Evolutionary conservation across 345 rosid genomes (phyloP).

Genomic region (Eucalyptus pauciflora): DNA sequence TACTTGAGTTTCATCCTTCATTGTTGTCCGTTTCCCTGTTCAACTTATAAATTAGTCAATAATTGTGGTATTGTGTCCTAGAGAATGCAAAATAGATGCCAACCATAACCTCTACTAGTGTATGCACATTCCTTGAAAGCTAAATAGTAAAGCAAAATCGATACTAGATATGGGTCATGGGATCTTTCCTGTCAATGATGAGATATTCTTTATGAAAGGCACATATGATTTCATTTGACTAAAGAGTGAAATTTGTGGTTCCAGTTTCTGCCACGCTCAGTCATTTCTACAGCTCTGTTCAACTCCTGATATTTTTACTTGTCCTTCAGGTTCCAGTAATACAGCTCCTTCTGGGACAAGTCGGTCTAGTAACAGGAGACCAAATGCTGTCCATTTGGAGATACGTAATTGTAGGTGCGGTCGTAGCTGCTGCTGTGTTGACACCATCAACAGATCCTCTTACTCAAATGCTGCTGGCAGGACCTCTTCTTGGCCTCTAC

Average conservation of each 20-base stretch:
- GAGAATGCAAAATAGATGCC: not conserved
- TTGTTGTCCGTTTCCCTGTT: not conserved
- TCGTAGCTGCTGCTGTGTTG: conserved; percentile 82
- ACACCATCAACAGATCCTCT: conserved; percentile 99
- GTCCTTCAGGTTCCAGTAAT: conserved; percentile 84
- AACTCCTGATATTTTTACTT: not conserved
- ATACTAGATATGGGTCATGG: not conserved
- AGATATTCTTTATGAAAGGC: not conserved
- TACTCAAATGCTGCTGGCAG: conserved; percentile 85
- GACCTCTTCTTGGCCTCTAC: conserved; percentile 86
- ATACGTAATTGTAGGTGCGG: conserved; percentile 92
- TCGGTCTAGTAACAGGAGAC: conserved; percentile 79
- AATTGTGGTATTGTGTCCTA: not conserved
- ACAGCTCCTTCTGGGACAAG: conserved; percentile 86
- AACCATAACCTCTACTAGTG: not conserved
- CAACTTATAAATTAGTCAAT: not conserved
- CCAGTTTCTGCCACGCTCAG: not conserved
- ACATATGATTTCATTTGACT: not conserved
- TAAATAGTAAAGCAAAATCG: not conserved
- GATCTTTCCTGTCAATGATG: not conserved
- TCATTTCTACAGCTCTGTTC: not conserved
- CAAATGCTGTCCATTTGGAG: conserved; percentile 97
- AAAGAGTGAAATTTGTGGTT: not conserved
- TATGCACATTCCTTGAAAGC: not conserved
- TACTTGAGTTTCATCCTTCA: not conserved